Evolutionary conservation across 257 asterid genomes (phyloP), one percentile per base, ranked within the genome.

Genomic region (Catharanthus roseus): DNA sequence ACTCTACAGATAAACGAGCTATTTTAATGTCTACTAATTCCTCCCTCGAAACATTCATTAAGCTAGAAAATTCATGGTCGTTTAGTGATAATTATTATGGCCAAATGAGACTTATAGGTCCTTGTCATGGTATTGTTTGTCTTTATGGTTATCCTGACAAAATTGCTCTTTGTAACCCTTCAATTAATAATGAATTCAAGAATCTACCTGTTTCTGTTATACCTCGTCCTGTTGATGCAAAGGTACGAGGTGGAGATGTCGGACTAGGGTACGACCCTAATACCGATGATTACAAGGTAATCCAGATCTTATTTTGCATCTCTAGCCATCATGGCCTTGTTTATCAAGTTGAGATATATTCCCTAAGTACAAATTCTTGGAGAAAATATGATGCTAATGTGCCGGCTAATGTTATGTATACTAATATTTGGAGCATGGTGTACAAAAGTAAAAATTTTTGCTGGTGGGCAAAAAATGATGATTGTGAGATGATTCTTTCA

Each of bases 401-500:
- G 31, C 92, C 86, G 0, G 85, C 87, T 29, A 79, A 83, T 45
- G 79, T 86, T 16, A 83, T 82, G 85, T 81, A 76, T 67, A 55
- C 81, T n/a, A 85, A 77, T 57, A 51, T 77, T 1, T 88, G 85
- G 89, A 86, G 89, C 72, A 83, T 77, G 90, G 87, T 85, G 8
- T 83, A 79, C 77, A 85, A 72, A 62, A 82, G 80, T 29, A 78
- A 76, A 58, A 80, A 16, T 0, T 86, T 85, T 68, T 86, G 95
- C n/a, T 86, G 95, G 95, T 85, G 88, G 88, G 95, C 90, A 12
- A 86, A 75, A 56, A 86, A 86, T 54, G 65, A 45, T 19, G 56
- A 51, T 8, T 62, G 74, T 5, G 90, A 87, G 77, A 79, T 85
- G 70, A 85, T 85, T 47, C 87, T 85, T 34, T 83, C 85, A 4